A percentile compares a stretch with the other conserved stretches of the same genome.
Evolutionary conservation across 768 basidiomycete genomes (phyloP).

Genomic region (Kwoniella botswanensis): DNA sequence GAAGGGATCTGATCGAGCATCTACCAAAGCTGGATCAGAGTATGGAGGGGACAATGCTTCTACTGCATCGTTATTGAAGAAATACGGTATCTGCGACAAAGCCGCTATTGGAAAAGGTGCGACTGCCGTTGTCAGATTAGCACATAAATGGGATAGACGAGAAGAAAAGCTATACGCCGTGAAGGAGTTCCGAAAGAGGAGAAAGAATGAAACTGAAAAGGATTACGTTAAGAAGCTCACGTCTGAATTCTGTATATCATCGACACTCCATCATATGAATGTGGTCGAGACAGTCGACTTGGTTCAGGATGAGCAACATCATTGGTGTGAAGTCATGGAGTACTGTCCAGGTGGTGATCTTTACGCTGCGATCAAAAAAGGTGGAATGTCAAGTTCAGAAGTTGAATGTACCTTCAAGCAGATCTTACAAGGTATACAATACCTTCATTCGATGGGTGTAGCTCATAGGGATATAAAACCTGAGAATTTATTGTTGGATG

Average conservation of each 20-base stretch:
- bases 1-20: slow-evolving; percentile 53
- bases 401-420: slow-evolving; percentile 99
- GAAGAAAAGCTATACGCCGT: slow-evolving; percentile 98
- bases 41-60: slow-evolving; percentile 62
- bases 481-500: slow-evolving; percentile 94
- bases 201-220: slow-evolving; percentile 98
- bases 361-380: slow-evolving; percentile 98
- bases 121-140: slow-evolving; percentile 93
- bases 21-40: slow-evolving; percentile 64
- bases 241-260: slow-evolving; percentile 97
- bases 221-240: slow-evolving; percentile 99
- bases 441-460: slow-evolving; percentile 94
- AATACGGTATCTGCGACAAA: slow-evolving; percentile 97
- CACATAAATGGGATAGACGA: slow-evolving; percentile 96
- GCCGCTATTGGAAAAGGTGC: slow-evolving; percentile 97
- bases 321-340: slow-evolving; percentile 99
- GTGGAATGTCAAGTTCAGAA: slow-evolving; percentile 85
- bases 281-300: slow-evolving; percentile 98
- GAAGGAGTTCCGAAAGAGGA: slow-evolving; percentile 98
- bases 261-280: slow-evolving; percentile 89
- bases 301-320: slow-evolving; percentile 93
- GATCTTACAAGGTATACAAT: slow-evolving; percentile 82
- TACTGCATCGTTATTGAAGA: slow-evolving; percentile 71
- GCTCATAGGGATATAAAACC: slow-evolving; percentile 98
- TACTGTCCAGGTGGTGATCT: slow-evolving; percentile 98